Evolutionary conservation across 2,329 filamentous ascomycete genomes (phyloP).

Genomic region (Aspergillus ochraceus): DNA sequence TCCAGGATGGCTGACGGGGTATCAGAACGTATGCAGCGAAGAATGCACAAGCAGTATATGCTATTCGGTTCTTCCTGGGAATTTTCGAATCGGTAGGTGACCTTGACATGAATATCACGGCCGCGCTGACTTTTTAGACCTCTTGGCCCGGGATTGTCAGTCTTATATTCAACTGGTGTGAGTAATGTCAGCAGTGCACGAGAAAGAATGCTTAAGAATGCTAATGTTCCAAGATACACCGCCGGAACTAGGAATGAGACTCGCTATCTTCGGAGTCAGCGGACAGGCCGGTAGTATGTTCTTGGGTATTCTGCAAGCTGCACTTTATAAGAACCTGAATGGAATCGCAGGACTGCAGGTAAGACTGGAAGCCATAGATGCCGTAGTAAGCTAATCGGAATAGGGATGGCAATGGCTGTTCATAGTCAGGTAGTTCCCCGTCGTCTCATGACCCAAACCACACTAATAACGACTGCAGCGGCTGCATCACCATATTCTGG

Average conservation of each 20-base stretch:
- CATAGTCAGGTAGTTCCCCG: neutral
- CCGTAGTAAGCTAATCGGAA: neutral
- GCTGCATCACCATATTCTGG: conserved; percentile 18
- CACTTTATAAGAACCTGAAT: conserved; percentile 18
- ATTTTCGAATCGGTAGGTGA: conserved; percentile 29
- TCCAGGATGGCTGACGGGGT: neutral
- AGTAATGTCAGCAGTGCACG: neutral
- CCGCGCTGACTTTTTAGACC: neutral
- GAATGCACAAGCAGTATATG: conserved; percentile 34
- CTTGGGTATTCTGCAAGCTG: conserved; percentile 17
- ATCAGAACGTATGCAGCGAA: conserved; percentile 21
- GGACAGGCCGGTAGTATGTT: conserved; percentile 19
- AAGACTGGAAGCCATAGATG: neutral
- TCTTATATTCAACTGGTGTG: conserved; percentile 21
- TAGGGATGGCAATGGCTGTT: conserved; percentile 9
- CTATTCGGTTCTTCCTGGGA: conserved; percentile 39
- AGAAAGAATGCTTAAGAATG: too few species aligned
- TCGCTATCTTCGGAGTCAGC: conserved; percentile 19
- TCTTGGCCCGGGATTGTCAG: conserved; percentile 34
- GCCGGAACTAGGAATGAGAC: conserved; percentile 13
- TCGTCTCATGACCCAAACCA: neutral
- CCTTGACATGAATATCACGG: neutral
- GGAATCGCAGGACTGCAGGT: conserved; percentile 8
- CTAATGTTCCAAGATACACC: too few species aligned
- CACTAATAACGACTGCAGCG: neutral